Percentiles rank a stretch among this genome's conserved stretches.
Evolutionary conservation across 768 basidiomycete genomes (phyloP).

Genomic region (Boletus rubescentipes): DNA sequence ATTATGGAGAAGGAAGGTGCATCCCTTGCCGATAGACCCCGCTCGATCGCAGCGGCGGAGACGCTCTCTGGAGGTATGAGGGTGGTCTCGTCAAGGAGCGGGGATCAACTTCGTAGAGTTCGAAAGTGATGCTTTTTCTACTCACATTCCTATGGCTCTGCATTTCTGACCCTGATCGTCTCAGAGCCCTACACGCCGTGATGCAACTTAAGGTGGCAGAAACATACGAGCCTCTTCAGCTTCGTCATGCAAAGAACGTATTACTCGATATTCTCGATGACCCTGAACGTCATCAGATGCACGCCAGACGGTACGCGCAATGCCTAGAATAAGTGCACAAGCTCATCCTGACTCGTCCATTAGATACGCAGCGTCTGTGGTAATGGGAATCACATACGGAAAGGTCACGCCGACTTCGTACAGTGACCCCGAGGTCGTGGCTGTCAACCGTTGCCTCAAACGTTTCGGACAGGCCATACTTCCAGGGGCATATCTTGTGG

Average conservation of each 20-base stretch:
- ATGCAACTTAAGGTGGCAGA: conserved; percentile 1
- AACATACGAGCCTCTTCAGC: not conserved
- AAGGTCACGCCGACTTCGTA: conserved; percentile 7
- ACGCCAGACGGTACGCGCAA: not conserved
- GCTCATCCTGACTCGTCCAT: not conserved
- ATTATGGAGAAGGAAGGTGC: conserved; percentile 42
- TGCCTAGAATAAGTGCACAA: not conserved
- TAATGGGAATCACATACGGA: conserved; percentile 1
- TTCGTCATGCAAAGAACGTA: conserved; percentile 1
- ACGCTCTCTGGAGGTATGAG: conserved; percentile 36
- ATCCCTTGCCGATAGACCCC: conserved; percentile 36
- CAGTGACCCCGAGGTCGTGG: conserved; percentile 5
- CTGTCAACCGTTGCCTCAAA: conserved; percentile 1
- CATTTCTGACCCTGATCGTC: not conserved
- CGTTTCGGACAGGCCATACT: not conserved
- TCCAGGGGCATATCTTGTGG: conserved; percentile 5
- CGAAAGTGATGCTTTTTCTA: conserved; percentile 17
- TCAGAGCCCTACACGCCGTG: not conserved
- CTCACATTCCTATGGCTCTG: too few species aligned
- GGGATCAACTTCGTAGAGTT: conserved; percentile 32
- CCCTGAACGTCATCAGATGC: not conserved
- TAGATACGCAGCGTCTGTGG: conserved; percentile 6
- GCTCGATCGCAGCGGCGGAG: conserved; percentile 35
- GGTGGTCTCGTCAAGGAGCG: conserved; percentile 24
- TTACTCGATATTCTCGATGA: conserved; percentile 4